Evolutionary conservation across 495 filamentous ascomycete species (phyloP).

Genomic region (Aspergillus haitiensis): DNA sequence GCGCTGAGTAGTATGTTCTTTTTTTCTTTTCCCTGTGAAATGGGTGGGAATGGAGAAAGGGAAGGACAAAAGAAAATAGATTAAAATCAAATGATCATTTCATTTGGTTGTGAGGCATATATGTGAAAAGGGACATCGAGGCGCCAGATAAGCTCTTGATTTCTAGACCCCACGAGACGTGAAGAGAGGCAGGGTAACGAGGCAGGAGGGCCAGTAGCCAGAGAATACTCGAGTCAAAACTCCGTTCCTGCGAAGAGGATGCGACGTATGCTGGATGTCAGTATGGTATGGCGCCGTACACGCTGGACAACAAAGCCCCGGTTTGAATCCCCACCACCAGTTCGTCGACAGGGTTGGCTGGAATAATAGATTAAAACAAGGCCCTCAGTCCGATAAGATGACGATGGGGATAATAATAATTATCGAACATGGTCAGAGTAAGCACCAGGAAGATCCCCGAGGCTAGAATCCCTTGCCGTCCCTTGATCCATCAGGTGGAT

Average conservation of each 20-base stretch:
- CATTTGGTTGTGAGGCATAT: conserved; percentile 16
- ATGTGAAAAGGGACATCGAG: conserved; percentile 20
- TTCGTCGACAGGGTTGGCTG: conserved; percentile 18
- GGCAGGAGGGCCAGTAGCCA: conserved; percentile 10
- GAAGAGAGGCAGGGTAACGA: conserved; percentile 11
- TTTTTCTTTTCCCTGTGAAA: conserved; percentile 1
- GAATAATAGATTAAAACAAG: conserved; percentile 22
- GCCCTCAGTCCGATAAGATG: conserved; percentile 20
- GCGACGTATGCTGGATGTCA: conserved; percentile 19
- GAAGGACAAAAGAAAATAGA: conserved; percentile 1
- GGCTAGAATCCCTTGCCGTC: conserved; percentile 19
- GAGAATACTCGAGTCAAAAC: conserved; percentile 9
- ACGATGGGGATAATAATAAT: conserved; percentile 20
- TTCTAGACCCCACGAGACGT: conserved; percentile 20
- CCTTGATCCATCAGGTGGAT: conserved; percentile 20
- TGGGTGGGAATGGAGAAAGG: conserved; percentile 3
- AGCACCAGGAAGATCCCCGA: conserved; percentile 20
- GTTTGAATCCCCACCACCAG: conserved; percentile 16
- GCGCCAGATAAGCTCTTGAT: conserved; percentile 25
- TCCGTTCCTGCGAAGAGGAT: conserved; percentile 20
- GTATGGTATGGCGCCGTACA: conserved; percentile 19
- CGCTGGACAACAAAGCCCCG: conserved; percentile 20
- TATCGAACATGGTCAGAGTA: conserved; percentile 11
- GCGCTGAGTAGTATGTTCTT: neutral
- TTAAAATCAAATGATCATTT: neutral